Percentiles rank a stretch among this genome's conserved stretches.
Evolutionary conservation across 106 monocot species (phyloP).

Genomic region (Agapanthus africanus): DNA sequence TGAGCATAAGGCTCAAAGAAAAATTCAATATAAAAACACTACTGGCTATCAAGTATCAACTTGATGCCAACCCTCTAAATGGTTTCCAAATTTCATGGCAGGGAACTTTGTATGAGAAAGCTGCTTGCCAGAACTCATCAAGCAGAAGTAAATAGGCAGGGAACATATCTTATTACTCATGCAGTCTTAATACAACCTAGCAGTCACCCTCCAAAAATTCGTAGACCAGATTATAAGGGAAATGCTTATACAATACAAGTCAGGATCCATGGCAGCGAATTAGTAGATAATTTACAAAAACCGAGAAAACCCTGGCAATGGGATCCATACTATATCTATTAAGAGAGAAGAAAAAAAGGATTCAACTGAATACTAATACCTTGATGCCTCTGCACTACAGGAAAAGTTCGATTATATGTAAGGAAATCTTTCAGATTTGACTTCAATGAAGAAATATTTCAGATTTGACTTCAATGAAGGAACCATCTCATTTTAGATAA

Average conservation of each 20-base stretch:
- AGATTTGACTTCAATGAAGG: background rate
- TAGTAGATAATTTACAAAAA: background rate
- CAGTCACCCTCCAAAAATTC: background rate
- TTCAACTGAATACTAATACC: background rate
- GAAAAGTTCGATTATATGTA: too few species aligned
- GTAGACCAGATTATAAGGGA: background rate
- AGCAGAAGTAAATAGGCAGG: background rate
- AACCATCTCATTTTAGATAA: background rate
- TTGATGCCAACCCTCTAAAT: background rate
- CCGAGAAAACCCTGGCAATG: background rate
- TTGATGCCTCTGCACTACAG: background rate
- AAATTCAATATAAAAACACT: too few species aligned
- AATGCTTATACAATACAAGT: background rate
- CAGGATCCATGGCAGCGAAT: background rate
- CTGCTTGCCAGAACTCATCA: background rate
- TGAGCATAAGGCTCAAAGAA: background rate
- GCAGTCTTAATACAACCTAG: background rate
- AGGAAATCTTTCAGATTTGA: background rate
- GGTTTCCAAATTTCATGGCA: background rate
- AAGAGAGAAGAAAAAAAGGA: background rate
- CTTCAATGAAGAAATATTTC: background rate
- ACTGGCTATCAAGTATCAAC: too few species aligned
- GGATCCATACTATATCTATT: background rate
- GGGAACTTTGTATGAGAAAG: background rate
- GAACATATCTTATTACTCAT: background rate